Evolutionary conservation across 495 filamentous ascomycete species (phyloP).

Genomic region (Hyaloscypha variabilis): DNA sequence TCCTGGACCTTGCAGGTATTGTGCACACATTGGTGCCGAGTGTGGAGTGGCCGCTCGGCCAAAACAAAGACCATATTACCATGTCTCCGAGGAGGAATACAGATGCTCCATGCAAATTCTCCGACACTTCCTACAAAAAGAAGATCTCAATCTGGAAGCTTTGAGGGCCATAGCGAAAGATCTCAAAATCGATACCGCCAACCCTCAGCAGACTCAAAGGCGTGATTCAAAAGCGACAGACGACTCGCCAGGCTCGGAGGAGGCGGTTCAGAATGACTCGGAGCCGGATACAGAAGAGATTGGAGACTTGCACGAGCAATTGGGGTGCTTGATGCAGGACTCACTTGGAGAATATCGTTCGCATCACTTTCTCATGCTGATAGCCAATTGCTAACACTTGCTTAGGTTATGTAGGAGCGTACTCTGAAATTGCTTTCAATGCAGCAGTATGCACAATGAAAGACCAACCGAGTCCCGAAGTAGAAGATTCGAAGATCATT

Average conservation of each 20-base stretch:
- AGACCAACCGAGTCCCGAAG: slow-evolving; percentile 21
- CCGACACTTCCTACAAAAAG: slow-evolving; percentile 19
- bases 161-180: slow-evolving; percentile 19
- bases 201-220: background rate
- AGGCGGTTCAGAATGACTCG: slow-evolving; percentile 1
- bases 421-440: slow-evolving; percentile 28
- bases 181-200: slow-evolving; percentile 2
- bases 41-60: slow-evolving; percentile 20
- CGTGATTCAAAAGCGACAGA: slow-evolving; percentile 2
- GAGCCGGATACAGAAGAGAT: slow-evolving; percentile 25
- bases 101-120: slow-evolving; percentile 24
- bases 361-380: background rate
- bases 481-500: slow-evolving; percentile 17
- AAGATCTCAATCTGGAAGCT: slow-evolving; percentile 25
- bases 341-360: slow-evolving; percentile 26
- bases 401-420: slow-evolving; percentile 25
- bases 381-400: background rate
- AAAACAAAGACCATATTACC: slow-evolving; percentile 27
- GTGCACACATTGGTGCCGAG: slow-evolving; percentile 26
- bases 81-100: slow-evolving; percentile 29
- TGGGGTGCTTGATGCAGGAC: slow-evolving; percentile 28
- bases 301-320: slow-evolving; percentile 26
- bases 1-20: slow-evolving; percentile 29
- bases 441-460: slow-evolving; percentile 27
- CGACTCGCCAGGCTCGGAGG: background rate